Evolutionary conservation across 1,139 yeast species (phyloP), one percentile per base, ranked within the genome.

Genomic region (Yamadazyma friedrichii): DNA sequence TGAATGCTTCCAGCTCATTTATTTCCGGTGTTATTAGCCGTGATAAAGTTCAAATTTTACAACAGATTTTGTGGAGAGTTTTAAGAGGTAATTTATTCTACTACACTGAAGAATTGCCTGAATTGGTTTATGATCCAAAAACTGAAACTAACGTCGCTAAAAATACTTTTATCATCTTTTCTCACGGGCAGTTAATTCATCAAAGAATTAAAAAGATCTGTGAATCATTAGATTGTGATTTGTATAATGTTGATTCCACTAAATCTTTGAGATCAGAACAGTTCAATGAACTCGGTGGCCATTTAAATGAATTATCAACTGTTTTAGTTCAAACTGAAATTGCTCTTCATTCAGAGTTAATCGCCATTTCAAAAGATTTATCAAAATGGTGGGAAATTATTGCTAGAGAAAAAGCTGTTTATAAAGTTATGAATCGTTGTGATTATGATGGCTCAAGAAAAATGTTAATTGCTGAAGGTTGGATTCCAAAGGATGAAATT

Each of bases 21-120:
- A 82, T 91, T 32, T 74, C 94, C 20, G 98, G 98, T 52, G 88
- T 88, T 9, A 84, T 94, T 39, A 78, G 81, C 46, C 78, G 94
- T 44, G 78, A 76, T 20, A 86, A 86, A 57, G 80, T 84, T 40
- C 70, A 73, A 36, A 74, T 86, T 3, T 69, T 93, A 51, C 95
- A 89, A 59, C 87, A 88, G 53, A 88, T 94, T 41, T 72, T 94
- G 49, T 93, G 98, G 98, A 79, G 98, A 65, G 82, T 83, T 2
- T 74, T 93, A 52, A 82, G 97, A 62, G 97, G 98, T 59, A 91
- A 91, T 61, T 69, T 93, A 55, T 86, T 76, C 60, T 82, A 88
- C 63, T 81, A 80, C 51, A 80, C 82, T 50, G 77, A 80, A 44
- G 89, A 85, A 49, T 73, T 89, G 47, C 67, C 73, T 2, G 84